Evolutionary conservation across 495 filamentous ascomycete species (phyloP).

Genomic region (Amniculicola lignicola): DNA sequence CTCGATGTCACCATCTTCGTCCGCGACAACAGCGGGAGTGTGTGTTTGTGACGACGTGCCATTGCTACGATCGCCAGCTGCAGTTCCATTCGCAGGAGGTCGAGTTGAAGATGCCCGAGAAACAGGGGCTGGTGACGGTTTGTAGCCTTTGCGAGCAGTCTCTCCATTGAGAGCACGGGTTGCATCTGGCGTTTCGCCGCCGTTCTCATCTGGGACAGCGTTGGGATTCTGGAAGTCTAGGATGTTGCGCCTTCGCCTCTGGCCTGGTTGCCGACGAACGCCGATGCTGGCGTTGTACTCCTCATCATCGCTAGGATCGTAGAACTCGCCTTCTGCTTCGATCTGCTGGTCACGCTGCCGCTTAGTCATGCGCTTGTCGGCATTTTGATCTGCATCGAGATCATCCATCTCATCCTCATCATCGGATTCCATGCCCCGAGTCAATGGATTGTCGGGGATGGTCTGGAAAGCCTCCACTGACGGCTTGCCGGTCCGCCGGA

Average conservation of each 20-base stretch:
- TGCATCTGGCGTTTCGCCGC: constrained; percentile 10
- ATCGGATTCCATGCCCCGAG: constrained; percentile 66
- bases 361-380: constrained; percentile 78
- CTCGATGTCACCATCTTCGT: constrained; percentile 34
- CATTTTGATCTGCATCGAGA: constrained; percentile 83
- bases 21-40: constrained; percentile 13
- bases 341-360: constrained; percentile 78
- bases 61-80: constrained; percentile 11
- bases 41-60: constrained; percentile 19
- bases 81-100: constrained; percentile 11
- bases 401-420: constrained; percentile 87
- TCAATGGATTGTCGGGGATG: constrained; percentile 71
- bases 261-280: constrained; percentile 59
- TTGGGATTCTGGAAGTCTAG: constrained; percentile 66
- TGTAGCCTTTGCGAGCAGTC: constrained; percentile 1
- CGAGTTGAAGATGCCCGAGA: constrained; percentile 29
- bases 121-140: constrained; percentile 11
- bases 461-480: constrained; percentile 90
- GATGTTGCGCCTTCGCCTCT: constrained; percentile 59
- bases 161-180: constrained; percentile 27
- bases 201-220: constrained; percentile 55
- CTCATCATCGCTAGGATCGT: constrained; percentile 74
- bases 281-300: constrained; percentile 74
- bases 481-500: constrained; percentile 83
- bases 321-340: constrained; percentile 32